Base-by-base conservation (phyloP, 352 stramenopile genomes). In the Globisporangium nunn region DNA sequence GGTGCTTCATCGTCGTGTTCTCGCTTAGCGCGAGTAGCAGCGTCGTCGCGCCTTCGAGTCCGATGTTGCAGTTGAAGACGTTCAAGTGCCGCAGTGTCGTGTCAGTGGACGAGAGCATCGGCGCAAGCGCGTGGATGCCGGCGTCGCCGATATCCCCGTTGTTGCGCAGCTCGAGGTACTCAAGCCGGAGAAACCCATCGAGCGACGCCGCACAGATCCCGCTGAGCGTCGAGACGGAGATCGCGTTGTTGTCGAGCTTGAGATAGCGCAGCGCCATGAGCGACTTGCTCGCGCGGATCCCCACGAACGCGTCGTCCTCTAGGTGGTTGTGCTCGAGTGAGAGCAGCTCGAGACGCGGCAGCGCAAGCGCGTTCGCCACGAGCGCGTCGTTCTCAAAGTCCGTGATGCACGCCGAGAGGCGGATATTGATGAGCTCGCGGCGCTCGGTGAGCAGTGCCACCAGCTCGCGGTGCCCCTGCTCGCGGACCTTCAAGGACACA, bases 301-400 rank as follows among this genome's bases (percentile, higher is more conserved):
- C 53, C 23, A 60, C 35, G 39, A 93, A 88, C 23, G 76, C 71
- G 40, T 81, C 70, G 59, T 91, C 81, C 54, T 85, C 75, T 10
- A 93, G 63, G 31, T 91, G 79, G 43, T 89, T 91, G 57, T 93
- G 81, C 53, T 91, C 81, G 33, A 93, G 56, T 8, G 78, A 88
- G 10, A 93, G 64, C 0, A 58, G 59, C 39, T 75, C 50, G 1
- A 91, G 63, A 4, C 56, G 66, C 6, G 68, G 62, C 29, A 63
- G 62, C 29, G 50, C 51, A 35, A 88, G 62, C 35, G 73, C 52
- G 40, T 56, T 64, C 35, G 80, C 67, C 8, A 91, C 48, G 2
- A 89, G 71, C 33, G 60, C 23, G 15, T 67, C 73, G 15, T 78
- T 83, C 44, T 87, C 71, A 15, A 89, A 82, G 56, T 87, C 71